A percentile compares a stretch with the other conserved stretches of the same genome.
Conservation (phyloP, 495 filamentous ascomycete genomes). For the Barbatosphaeria neglecta region DNA sequence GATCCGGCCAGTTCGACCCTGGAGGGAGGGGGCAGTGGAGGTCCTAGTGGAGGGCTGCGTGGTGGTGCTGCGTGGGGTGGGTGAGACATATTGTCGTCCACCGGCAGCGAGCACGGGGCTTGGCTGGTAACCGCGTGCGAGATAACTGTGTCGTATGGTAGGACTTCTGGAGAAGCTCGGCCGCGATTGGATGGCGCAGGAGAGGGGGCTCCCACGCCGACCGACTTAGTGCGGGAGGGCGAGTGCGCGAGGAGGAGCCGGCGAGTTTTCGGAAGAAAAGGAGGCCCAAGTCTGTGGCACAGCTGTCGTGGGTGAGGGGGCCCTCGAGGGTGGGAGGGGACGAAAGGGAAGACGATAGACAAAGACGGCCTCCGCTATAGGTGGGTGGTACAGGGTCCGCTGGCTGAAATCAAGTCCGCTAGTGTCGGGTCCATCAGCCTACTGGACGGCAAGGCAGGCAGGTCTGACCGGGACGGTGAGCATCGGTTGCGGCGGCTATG, state of each 20-base stretch:
- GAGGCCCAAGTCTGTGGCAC: not conserved
- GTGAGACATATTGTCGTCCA: not conserved
- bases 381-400: too few relatives aligned
- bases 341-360: too few relatives aligned
- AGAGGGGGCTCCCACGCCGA: not conserved
- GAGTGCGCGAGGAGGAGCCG: not conserved
- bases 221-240: not conserved
- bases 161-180: not conserved
- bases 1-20: not conserved
- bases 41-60: not conserved
- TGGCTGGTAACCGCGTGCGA: not conserved
- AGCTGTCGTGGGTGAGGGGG: too few relatives aligned
- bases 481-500: too few relatives aligned
- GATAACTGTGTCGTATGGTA: not conserved
- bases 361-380: too few relatives aligned
- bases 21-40: not conserved
- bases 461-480: too few relatives aligned
- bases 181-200: not conserved
- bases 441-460: too few relatives aligned
- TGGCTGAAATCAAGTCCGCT: too few relatives aligned
- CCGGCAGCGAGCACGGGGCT: not conserved
- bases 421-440: too few relatives aligned
- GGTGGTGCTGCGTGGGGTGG: not conserved
- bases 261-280: not conserved
- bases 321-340: too few relatives aligned